Evolutionary conservation across 225 moss, liverwort and hornwort genomes (phyloP).

Genomic region (Ulota crispa): DNA sequence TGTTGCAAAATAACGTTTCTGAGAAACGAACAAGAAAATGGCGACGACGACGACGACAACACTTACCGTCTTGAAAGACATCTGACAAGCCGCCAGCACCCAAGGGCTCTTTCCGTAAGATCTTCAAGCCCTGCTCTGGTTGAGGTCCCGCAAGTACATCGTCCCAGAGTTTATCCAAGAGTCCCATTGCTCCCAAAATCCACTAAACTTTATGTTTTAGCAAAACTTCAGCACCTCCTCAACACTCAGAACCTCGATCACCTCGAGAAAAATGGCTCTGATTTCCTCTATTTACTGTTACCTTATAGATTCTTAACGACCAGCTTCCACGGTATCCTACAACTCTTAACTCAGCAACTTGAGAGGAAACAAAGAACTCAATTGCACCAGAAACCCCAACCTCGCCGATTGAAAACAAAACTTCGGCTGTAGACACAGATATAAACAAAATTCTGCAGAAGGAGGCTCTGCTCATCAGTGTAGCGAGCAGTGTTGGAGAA

Average conservation of each 20-base stretch:
- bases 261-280: neutral
- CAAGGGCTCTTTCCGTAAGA: conserved; percentile 58
- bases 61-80: conserved; percentile 54
- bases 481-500: conserved; percentile 7
- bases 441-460: neutral
- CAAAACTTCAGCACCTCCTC: too few species aligned
- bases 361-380: neutral
- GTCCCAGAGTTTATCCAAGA: conserved; percentile 71
- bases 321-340: neutral
- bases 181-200: conserved; percentile 57
- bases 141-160: conserved; percentile 70
- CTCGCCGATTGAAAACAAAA: neutral
- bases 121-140: conserved; percentile 65
- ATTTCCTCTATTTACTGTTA: neutral
- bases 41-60: too few species aligned
- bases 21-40: neutral
- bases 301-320: neutral
- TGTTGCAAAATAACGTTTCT: neutral
- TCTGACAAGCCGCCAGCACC: conserved; percentile 45
- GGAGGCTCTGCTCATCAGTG: neutral
- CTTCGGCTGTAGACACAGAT: neutral
- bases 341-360: neutral
- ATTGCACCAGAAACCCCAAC: neutral
- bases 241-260: too few species aligned
- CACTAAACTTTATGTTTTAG: neutral